Base-by-base conservation (phyloP, 2,329 filamentous ascomycete species). In the Colletotrichum karsti region DNA sequence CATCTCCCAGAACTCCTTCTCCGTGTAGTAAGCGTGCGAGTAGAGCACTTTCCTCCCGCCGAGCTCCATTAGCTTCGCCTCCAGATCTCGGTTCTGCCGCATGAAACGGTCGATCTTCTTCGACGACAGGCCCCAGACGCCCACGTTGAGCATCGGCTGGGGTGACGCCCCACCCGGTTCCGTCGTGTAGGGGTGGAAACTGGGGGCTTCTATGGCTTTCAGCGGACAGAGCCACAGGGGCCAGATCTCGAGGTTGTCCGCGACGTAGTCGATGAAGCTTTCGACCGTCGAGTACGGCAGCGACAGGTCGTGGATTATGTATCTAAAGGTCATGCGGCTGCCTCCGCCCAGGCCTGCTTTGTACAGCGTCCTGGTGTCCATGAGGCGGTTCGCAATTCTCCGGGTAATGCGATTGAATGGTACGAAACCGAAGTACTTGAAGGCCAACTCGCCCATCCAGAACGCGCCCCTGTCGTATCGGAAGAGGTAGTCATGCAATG, bases 1-100 rank as follows among this genome's bases (percentile, higher is more conserved):
- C 59, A 87, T 83, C 9, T 80, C 76, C 90, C 91, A 92, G 75
- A 93, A 93, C 70, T 93, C 91, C 0, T 87, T 84, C 74, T 91
- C 87, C 3, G 84, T 87, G 75, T 92, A 92, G 77, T 90, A 92
- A 0, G 89, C 88, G 64, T 92, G 90, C 1, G 90, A 90, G 70
- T 93, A 93, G 1, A 93, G 78, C 82, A 89, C 92, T 77, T 92
- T 92, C 81, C 88, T 90, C 6, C 91, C 91, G 3, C 86, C 83
- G 7, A 91, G 81, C 26, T 87, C 84, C 8, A 83, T 82, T 0
- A 92, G 82, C 61, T 86, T 88, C 8, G 81, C 78, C 77, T 93
- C 91, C 1, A 93, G 80, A 1, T 82, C 82, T 1, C 88, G 84
- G 75, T 93, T 93, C 55, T 83, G 79, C 1, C 74, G 72, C 8